Base-by-base conservation (phyloP, 176 grass and related monocot species). In the Saccharum spontaneum region DNA sequence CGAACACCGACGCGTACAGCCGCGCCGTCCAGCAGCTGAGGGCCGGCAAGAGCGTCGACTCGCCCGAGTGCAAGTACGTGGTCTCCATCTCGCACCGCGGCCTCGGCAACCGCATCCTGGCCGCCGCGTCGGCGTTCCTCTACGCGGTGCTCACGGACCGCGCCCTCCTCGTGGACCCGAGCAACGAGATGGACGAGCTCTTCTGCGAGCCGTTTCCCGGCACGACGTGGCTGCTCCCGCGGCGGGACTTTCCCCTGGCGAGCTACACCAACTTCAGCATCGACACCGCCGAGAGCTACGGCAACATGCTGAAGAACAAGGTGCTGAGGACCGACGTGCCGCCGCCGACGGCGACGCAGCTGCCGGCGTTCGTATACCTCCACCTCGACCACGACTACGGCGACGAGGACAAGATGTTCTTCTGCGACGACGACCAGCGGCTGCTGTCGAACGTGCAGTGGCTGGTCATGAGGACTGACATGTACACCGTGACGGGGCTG, bases 171-270 rank as follows among this genome's bases (percentile, higher is more conserved):
- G 74, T 92, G 18, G 86, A 95, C 69, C 78, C 71, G 8, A 82
- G 89, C 69, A 86, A 80, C 52, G 88, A 90, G 33, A 87, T 90
- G 81, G 86, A 15, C 75, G 86, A 85, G 57, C 85, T 95, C 55
- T 92, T 95, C 55, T 95, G 93, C 44, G 93, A 95, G 81, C 93
- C 93, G 3, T 95, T 95, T 85, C 90, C 93, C 18, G 83, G 87
- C 59, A 92, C 88, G 61, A 90, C 93, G 45, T 95, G 93, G 93
- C 45, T 92, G 65, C 85, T 95, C 18, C 93, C 93, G 43, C 38
- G 8, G 16, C 46, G 12, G 13, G 88, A 90, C 77, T 94, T 90
- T 10, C 88, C 93, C 1, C 52, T 92, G 0, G 2, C 73, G 13
- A 31, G 85, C 52, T 86, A 79, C 44, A n/a, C 72, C n/a, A 90